Evolutionary conservation across 495 filamentous ascomycete genomes (phyloP).

Genomic region (Penicillium odoratum): DNA sequence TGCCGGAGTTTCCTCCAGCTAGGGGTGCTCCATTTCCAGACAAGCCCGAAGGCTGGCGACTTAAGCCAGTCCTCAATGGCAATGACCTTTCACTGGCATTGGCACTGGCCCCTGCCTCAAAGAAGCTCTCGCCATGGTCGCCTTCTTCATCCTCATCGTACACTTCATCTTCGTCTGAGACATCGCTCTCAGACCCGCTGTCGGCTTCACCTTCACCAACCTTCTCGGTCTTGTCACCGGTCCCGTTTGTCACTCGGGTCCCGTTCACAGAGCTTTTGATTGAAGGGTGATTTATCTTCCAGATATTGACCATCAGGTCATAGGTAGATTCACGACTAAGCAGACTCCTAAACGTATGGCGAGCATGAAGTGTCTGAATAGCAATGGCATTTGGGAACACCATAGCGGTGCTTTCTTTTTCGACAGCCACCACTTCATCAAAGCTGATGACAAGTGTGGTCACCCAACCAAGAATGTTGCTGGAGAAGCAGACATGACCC

Average conservation of each 20-base stretch:
- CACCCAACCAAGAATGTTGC: constrained; percentile 97
- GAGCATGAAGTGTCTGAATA: constrained; percentile 92
- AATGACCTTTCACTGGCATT: constrained; percentile 59
- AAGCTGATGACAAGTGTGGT: constrained; percentile 97
- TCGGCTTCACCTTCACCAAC: constrained; percentile 50
- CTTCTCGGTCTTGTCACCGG: constrained; percentile 88
- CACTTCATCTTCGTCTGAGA: constrained; percentile 67
- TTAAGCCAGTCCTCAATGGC: constrained; percentile 50
- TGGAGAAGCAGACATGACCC: constrained; percentile 96
- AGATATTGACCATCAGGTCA: constrained; percentile 94
- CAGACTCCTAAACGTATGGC: constrained; percentile 93
- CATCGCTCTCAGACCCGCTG: constrained; percentile 54
- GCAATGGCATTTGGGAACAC: constrained; percentile 98
- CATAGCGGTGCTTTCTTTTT: constrained; percentile 94
- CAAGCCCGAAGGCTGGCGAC: constrained; percentile 68
- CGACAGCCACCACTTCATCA: constrained; percentile 93
- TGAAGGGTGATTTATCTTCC: constrained; percentile 93
- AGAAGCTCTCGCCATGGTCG: constrained; percentile 57
- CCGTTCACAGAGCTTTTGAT: constrained; percentile 87
- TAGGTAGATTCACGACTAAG: constrained; percentile 94
- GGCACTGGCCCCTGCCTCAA: constrained; percentile 57
- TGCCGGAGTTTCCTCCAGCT: constrained; percentile 26
- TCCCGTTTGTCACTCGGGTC: constrained; percentile 73
- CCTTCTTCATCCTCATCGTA: constrained; percentile 75
- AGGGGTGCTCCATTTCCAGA: constrained; percentile 38